Conservation (phyloP, 352 stramenopile species). For the Pythium graminicola region DNA sequence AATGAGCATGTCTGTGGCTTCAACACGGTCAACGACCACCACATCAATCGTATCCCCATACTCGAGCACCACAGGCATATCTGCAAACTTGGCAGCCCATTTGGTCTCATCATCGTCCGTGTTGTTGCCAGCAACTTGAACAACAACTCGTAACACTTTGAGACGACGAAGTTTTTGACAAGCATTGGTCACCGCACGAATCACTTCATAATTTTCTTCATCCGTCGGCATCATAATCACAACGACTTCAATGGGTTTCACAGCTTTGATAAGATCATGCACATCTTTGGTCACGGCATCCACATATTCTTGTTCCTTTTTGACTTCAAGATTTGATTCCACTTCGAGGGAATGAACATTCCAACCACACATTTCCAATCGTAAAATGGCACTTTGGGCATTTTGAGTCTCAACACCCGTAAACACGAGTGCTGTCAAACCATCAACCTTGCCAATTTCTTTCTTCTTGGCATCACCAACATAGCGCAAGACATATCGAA, state of each 20-base stretch:
- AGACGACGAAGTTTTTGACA: constrained; percentile 45
- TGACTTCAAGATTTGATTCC: constrained; percentile 27
- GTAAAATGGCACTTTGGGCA: constrained; percentile 31
- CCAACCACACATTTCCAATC: constrained; percentile 57
- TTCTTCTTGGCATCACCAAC: constrained; percentile 54
- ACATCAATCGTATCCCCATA: constrained; percentile 62
- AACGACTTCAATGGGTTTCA: constrained; percentile 46
- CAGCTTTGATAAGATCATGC: constrained; percentile 24
- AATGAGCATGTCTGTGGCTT: constrained; percentile 63
- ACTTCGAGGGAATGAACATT: constrained; percentile 40
- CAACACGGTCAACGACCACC: constrained; percentile 46
- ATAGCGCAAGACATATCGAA: constrained; percentile 47
- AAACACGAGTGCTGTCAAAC: constrained; percentile 38
- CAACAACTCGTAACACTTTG: constrained; percentile 47
- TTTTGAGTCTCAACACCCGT: constrained; percentile 22
- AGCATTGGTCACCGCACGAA: constrained; percentile 39
- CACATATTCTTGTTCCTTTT: constrained; percentile 20
- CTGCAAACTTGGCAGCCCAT: constrained; percentile 40
- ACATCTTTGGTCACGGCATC: constrained; percentile 28
- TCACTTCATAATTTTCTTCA: constrained; percentile 44
- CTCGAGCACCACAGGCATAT: constrained; percentile 47
- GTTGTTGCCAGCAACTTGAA: constrained; percentile 34
- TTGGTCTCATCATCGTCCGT: constrained; percentile 18
- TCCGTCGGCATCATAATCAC: constrained; percentile 60
- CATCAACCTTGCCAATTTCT: constrained; percentile 52